Evolutionary conservation across 441 rosid genomes (phyloP).

Genomic region (Brassica hybrid): DNA sequence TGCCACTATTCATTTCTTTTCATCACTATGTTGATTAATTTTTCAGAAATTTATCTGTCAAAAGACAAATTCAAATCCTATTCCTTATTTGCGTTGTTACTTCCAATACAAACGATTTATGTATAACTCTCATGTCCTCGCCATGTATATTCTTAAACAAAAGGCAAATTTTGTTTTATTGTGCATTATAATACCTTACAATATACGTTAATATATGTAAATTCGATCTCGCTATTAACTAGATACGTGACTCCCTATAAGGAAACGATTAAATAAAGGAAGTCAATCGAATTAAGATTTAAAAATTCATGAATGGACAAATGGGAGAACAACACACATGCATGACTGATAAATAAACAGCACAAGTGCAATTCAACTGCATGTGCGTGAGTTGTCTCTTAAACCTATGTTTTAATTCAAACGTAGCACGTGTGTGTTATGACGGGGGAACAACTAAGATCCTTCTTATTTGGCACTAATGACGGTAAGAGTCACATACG

Average conservation of each 20-base stretch:
- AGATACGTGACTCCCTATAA: constrained; percentile 14
- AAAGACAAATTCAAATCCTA: background rate
- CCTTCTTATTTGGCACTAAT: constrained; percentile 38
- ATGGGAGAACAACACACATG: constrained; percentile 31
- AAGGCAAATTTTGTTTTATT: constrained; percentile 15
- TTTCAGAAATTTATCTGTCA: background rate
- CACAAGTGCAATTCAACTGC: constrained; percentile 35
- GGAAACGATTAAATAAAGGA: background rate
- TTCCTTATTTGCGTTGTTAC: background rate
- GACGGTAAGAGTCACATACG: constrained; percentile 29
- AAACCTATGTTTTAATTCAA: background rate
- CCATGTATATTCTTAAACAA: background rate
- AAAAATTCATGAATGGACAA: constrained; percentile 1
- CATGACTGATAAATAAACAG: constrained; percentile 27
- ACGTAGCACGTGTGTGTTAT: constrained; percentile 40
- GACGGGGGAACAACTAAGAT: constrained; percentile 35
- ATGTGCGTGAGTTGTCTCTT: constrained; percentile 40
- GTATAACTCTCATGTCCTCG: background rate
- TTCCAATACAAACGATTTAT: background rate
- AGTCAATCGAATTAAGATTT: background rate
- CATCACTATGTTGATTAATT: background rate
- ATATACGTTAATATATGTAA: background rate
- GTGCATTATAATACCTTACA: constrained; percentile 1
- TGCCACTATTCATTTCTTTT: background rate
- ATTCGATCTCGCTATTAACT: constrained; percentile 6